Evolutionary conservation across 1,139 yeast species (phyloP), one percentile per base, ranked within the genome.

Genomic region (Barnettozyma hawaiiensis): DNA sequence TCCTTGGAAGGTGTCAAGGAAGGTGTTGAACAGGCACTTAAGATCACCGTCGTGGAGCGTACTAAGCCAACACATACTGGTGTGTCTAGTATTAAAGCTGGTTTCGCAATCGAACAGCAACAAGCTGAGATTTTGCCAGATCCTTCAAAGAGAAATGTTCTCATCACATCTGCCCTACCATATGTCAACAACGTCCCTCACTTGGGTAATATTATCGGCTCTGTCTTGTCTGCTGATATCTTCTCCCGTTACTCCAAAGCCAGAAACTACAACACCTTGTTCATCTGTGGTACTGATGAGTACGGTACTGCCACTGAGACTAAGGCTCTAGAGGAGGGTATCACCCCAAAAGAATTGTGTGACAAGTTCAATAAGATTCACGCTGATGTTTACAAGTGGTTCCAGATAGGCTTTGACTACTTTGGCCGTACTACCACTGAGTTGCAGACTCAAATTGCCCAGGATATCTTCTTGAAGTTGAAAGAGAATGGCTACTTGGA

Each of bases 291-390:
- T 67, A 94, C 98, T 31, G 99, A 92, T 63, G 99, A 92, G 67
- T 94, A 92, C 63, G 99, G 99, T 62, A 92, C 99, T 48, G 99
- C 99, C 40, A 92, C 98, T 21, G 99, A 92, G 66, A 94, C 98
- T 29, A 92, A 92, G 67, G 98, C 98, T 10, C 70, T 92, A 46
- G 98, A 92, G 65, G 97, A 92, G 60, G 81, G 84, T 36, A 82
- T 86, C 48, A 75, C 95, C 5, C 98, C 99, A 39, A 71, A 78
- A 56, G 81, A 87, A 59, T 72, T 92, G 56, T 92, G 97, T 71
- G 87, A 85, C 64, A 92, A 92, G 64, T 92, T 86, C 66, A 84
- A 87, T 65, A 74, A 74, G 48, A 75, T 92, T 52, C 99, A 92
- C 65, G 75, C 82, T 50, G 87, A 85, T 44, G 92, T 92, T 35